Conservation (phyloP, 805 yeast species). For the Scheffersomyces amazonensis region DNA sequence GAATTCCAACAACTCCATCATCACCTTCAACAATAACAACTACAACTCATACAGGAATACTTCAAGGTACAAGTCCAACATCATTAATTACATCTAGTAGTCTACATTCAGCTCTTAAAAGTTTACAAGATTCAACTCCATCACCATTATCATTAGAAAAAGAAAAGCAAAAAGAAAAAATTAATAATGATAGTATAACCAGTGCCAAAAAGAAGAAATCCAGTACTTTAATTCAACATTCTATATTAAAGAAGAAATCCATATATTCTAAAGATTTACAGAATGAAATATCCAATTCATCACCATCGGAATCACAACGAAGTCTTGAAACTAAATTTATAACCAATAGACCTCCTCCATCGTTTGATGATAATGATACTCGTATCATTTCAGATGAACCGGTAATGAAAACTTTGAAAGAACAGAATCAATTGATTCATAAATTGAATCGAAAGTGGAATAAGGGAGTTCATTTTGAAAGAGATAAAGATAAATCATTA, state of each 20-base stretch:
- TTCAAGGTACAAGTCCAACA: slow-evolving; percentile 1
- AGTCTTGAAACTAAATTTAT: background rate
- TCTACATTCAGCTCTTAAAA: slow-evolving; percentile 5
- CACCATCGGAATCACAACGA: background rate
- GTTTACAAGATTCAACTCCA: slow-evolving; percentile 17
- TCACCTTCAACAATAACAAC: background rate
- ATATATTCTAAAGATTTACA: slow-evolving; percentile 38
- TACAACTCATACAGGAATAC: background rate
- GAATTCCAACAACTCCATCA: slow-evolving; percentile 4
- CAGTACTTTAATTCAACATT: slow-evolving; percentile 17
- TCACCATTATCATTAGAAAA: slow-evolving; percentile 21
- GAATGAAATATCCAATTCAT: slow-evolving; percentile 21
- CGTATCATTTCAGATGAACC: slow-evolving; percentile 4
- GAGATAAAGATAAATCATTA: background rate
- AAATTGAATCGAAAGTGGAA: slow-evolving; percentile 42
- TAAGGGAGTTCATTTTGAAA: slow-evolving; percentile 15
- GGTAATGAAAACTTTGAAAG: slow-evolving; percentile 15
- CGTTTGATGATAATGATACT: background rate
- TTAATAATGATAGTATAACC: slow-evolving; percentile 2
- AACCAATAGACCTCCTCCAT: background rate
- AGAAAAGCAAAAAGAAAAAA: too few relatives aligned
- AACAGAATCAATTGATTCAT: slow-evolving; percentile 31
- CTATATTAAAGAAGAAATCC: slow-evolving; percentile 27
- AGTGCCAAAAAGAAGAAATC: slow-evolving; percentile 12
- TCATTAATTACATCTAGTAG: background rate